Evolutionary conservation across 2,329 filamentous ascomycete species (phyloP), one percentile per base, ranked within the genome.

Genomic region (Rhynchosporium graminicola): DNA sequence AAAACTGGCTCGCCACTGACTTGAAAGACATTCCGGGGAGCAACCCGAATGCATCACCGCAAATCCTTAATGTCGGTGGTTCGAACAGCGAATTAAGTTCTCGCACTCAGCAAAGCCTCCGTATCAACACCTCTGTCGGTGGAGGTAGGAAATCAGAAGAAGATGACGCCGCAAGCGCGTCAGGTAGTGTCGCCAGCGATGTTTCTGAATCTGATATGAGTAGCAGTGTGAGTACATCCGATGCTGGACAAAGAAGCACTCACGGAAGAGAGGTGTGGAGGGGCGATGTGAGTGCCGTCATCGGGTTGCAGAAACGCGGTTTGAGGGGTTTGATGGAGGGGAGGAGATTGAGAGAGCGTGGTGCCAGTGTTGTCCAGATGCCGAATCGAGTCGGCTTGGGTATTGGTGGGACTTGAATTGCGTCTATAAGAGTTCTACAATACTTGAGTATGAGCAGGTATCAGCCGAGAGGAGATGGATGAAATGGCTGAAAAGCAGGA

Each of bases 321-420:
- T 76, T 99, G 42, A 83, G 94, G 63, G 95, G 95, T 0, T 76
- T 99, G 68, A 98, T 99, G 95, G 95, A 98, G 76, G 94, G 94
- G 3, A 81, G 94, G 50, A 83, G 94, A 64, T 87, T 97, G 80
- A 82, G 93, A 50, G 92, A 96, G 75, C 81, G 91, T 67, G 83
- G 82, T 12, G 76, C 77, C 63, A 75, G 76, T 65, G 72, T 70
- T 68, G 47, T 60, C 1, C 55, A 60, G 15, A 26, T 5, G 7
- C 63, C 59, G 54, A 43, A 33, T 31, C 42, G 51, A 50, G 63
- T 63, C 45, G 60, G 63, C 3, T 38, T 67, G 33, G 65, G 65
- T 2, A 61, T 67, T 36, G 62, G 61, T 20, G 57, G 57, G 20
- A 47, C 36, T 33, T 47, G 26, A 45, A 36, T 5, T 36, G 33